phyloP scores from a whole-genome alignment of 2,329 filamentous ascomycete genomes.

The Neurospora sp. region DNA sequence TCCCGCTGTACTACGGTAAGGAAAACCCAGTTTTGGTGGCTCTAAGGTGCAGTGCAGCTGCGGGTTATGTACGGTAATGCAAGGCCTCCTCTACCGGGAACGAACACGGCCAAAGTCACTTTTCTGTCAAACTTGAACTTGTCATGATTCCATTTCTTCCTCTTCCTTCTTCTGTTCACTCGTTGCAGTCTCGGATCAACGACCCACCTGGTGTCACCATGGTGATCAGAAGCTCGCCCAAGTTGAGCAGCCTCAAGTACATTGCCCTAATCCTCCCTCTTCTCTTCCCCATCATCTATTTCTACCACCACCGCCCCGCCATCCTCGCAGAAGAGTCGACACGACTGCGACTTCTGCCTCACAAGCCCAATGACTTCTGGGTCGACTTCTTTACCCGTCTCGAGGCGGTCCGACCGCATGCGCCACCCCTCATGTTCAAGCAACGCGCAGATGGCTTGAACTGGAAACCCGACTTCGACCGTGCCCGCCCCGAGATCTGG shows the following conservation, averaged over 20 bases:
- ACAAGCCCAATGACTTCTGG: conserved; percentile 8
- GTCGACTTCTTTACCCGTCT: conserved; percentile 11
- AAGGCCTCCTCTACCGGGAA: too few species aligned
- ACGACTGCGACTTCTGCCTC: background rate
- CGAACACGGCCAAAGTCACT: too few species aligned
- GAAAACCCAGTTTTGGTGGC: too few species aligned
- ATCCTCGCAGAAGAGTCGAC: background rate
- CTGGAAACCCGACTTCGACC: conserved; percentile 1
- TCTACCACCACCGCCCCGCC: background rate
- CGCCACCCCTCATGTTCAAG: background rate
- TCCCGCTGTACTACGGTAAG: too few species aligned
- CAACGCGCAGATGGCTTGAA: background rate
- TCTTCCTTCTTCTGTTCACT: background rate
- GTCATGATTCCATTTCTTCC: background rate
- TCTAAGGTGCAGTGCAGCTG: too few species aligned
- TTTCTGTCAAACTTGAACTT: too few species aligned
- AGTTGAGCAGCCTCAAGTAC: background rate
- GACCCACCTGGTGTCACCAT: background rate
- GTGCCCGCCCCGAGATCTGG: conserved; percentile 3
- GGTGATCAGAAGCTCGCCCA: background rate
- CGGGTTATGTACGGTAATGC: too few species aligned
- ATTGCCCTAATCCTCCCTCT: background rate
- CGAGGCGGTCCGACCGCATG: conserved; percentile 4
- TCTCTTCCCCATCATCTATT: background rate
- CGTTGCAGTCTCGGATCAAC: too few species aligned